phyloP scores from a whole-genome alignment of 2,329 filamentous ascomycete species.

The Fusarium cyanostomum region DNA sequence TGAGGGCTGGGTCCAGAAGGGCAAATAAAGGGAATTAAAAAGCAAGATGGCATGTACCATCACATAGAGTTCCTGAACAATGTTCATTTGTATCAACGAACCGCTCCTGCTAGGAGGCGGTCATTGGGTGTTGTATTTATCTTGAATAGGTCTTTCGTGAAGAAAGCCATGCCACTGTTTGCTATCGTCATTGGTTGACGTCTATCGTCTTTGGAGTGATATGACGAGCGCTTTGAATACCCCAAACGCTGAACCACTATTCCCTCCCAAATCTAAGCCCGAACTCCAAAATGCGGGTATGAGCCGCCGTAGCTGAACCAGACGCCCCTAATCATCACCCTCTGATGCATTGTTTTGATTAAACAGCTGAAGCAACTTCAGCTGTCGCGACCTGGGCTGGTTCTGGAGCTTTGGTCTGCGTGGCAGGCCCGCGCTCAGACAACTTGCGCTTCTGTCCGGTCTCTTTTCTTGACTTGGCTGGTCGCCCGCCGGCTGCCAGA shows the following conservation, averaged over 20 bases:
- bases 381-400: conserved; percentile 35
- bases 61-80: conserved; percentile 48
- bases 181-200: conserved; percentile 1
- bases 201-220: conserved; percentile 2
- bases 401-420: conserved; percentile 37
- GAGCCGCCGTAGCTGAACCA: conserved; percentile 10
- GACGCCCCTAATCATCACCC: conserved; percentile 5
- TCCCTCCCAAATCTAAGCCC: conserved; percentile 6
- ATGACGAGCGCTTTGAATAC: neutral
- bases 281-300: conserved; percentile 38
- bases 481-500: conserved; percentile 59
- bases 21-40: conserved; percentile 65
- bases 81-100: conserved; percentile 47
- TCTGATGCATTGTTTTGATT: neutral
- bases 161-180: conserved; percentile 4
- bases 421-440: conserved; percentile 47
- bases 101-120: conserved; percentile 17
- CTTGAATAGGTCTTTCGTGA: conserved; percentile 17
- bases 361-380: conserved; percentile 8
- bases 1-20: conserved; percentile 92
- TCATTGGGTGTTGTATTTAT: conserved; percentile 32
- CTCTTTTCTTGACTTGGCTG: conserved; percentile 51
- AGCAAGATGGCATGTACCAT: conserved; percentile 50
- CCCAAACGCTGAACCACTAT: conserved; percentile 4
- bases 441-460: conserved; percentile 48